phyloP scores from a whole-genome alignment of 2,329 filamentous ascomycete species.

The Apiospora kogelbergensis region DNA sequence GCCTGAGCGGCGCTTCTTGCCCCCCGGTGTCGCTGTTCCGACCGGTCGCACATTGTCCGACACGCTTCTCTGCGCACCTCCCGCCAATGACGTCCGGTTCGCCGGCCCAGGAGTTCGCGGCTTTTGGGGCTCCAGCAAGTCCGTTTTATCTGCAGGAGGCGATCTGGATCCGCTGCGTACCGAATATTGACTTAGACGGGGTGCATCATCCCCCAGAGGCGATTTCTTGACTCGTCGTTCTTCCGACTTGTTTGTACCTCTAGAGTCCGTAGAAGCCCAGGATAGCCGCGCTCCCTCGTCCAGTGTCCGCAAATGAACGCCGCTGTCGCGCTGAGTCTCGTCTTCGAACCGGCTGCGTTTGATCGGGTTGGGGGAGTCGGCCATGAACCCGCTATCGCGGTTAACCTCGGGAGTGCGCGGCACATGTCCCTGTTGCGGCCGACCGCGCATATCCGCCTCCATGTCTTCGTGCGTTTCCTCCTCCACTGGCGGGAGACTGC shows the following conservation, averaged over 20 bases:
- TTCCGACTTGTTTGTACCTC: conserved; percentile 37
- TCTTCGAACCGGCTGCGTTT: conserved; percentile 34
- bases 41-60: background rate
- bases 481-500: conserved; percentile 50
- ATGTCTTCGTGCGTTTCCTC: conserved; percentile 51
- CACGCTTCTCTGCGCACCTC: background rate
- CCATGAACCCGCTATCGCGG: conserved; percentile 50
- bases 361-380: conserved; percentile 44
- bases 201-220: conserved; percentile 25
- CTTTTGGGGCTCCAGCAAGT: conserved; percentile 20
- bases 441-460: conserved; percentile 25
- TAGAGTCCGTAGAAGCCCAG: conserved; percentile 41
- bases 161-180: conserved; percentile 1
- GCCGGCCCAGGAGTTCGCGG: conserved; percentile 15
- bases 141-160: conserved; percentile 10
- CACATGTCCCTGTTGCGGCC: conserved; percentile 14
- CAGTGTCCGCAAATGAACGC: conserved; percentile 47
- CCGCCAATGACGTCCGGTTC: background rate
- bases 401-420: conserved; percentile 36
- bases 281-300: conserved; percentile 32
- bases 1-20: conserved; percentile 27
- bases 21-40: background rate
- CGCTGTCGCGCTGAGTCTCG: conserved; percentile 52
- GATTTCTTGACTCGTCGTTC: conserved; percentile 30
- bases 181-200: conserved; percentile 21